phyloP scores from a whole-genome alignment of 2,329 filamentous ascomycete species.

The Stenocarpella maydis region DNA sequence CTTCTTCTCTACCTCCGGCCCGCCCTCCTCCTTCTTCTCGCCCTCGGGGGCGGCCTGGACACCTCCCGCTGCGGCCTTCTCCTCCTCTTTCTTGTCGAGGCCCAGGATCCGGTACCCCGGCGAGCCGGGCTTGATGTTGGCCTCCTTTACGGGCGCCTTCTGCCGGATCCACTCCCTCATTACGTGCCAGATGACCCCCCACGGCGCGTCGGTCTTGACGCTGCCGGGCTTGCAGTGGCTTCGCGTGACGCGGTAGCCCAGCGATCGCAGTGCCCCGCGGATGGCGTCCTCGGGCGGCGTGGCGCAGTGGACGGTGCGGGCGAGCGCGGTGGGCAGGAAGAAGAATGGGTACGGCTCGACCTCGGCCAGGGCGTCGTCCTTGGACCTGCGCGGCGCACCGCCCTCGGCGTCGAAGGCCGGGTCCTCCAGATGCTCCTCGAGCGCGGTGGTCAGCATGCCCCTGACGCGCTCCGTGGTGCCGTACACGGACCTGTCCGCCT shows the following conservation, averaged over 20 bases:
- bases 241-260: constrained; percentile 84
- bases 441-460: constrained; percentile 89
- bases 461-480: constrained; percentile 82
- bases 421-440: constrained; percentile 71
- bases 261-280: constrained; percentile 79
- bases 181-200: constrained; percentile 88
- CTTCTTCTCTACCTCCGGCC: constrained; percentile 45
- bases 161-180: constrained; percentile 92
- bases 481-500: constrained; percentile 74
- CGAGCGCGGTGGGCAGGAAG: constrained; percentile 77
- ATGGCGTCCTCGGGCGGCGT: constrained; percentile 83
- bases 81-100: constrained; percentile 48
- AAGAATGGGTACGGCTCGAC: constrained; percentile 86
- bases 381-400: constrained; percentile 32
- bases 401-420: constrained; percentile 42
- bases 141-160: constrained; percentile 78
- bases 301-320: constrained; percentile 79
- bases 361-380: constrained; percentile 64
- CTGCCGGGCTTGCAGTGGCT: constrained; percentile 91
- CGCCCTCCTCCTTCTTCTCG: constrained; percentile 35
- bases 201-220: constrained; percentile 93
- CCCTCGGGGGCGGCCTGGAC: constrained; percentile 37
- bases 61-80: constrained; percentile 44
- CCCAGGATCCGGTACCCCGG: constrained; percentile 76
- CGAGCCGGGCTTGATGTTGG: constrained; percentile 72